Evolutionary conservation across 805 yeast genomes (phyloP).

Genomic region (Candida quercuum): DNA sequence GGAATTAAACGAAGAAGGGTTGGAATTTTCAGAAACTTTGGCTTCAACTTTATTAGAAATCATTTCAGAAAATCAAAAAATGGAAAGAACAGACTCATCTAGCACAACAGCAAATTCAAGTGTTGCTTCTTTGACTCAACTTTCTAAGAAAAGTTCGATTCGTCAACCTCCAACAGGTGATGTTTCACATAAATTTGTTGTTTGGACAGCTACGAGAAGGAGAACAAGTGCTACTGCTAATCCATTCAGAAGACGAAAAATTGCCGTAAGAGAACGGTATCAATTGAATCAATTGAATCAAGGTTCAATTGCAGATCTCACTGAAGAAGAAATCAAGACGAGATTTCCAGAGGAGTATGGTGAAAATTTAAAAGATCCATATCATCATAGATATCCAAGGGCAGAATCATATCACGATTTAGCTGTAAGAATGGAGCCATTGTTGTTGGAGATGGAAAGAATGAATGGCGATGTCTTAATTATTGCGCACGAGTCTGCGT

Average conservation of each 20-base stretch:
- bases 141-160: slow-evolving; percentile 21
- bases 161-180: slow-evolving; percentile 42
- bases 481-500: slow-evolving; percentile 88
- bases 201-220: slow-evolving; percentile 93
- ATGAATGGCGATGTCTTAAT: slow-evolving; percentile 82
- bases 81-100: neutral
- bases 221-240: slow-evolving; percentile 79
- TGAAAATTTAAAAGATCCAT: slow-evolving; percentile 70
- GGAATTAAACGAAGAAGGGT: slow-evolving; percentile 71
- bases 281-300: slow-evolving; percentile 87
- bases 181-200: slow-evolving; percentile 58
- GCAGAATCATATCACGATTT: slow-evolving; percentile 95
- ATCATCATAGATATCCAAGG: slow-evolving; percentile 87
- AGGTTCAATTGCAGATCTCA: slow-evolving; percentile 73
- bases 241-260: slow-evolving; percentile 56
- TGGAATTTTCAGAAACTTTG: slow-evolving; percentile 58
- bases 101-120: slow-evolving; percentile 13
- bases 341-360: slow-evolving; percentile 67
- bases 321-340: slow-evolving; percentile 50
- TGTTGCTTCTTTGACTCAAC: slow-evolving; percentile 8
- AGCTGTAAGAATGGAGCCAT: slow-evolving; percentile 90
- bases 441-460: slow-evolving; percentile 90
- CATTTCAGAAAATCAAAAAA: slow-evolving; percentile 27
- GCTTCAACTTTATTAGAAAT: slow-evolving; percentile 45
- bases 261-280: slow-evolving; percentile 67